Evolutionary conservation across 1,284 basidiomycete genomes (phyloP), one percentile per base, ranked within the genome.

Genomic region (Microstroma glucosiphilum): DNA sequence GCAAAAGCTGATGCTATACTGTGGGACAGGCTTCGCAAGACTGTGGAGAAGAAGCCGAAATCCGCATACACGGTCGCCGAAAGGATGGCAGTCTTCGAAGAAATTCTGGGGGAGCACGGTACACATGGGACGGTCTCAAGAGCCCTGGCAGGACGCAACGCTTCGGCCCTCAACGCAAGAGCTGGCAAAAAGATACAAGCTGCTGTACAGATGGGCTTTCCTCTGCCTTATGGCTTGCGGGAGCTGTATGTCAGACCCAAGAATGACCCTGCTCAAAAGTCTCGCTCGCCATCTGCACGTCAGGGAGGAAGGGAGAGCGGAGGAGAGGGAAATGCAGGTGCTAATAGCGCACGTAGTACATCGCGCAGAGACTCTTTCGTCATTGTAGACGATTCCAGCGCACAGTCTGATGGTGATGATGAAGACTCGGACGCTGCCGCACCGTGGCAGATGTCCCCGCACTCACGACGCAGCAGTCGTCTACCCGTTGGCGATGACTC

Each of bases 311-410:
- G 30, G 30, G 30, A 37, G 30, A 37, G 30, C 30, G 30, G 30
- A 3, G 30, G 43, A 12, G 43, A 48, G 3, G 17, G 17, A 12
- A 48, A 6, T n/a, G 17, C 43, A 4, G 43, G 43, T 3, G 17
- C 6, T 12, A 48, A 12, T 48, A 3, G 21, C 17, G 3, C 43
- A 3, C 43, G 17, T 6, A 12, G 17, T 12, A 17, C 3, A 6
- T 4, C 6, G 12, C 43, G 43, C 15, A 17, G 43, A n/a, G 13
- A 12, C 15, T 48, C 43, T 3, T 48, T 48, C 21, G 21, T 48
- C 43, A 21, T 48, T 12, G 43, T 48, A 12, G 43, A 48, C 43
- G 43, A 48, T 48, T 48, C 43, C 43, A 48, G 43, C 43, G 43
- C 15, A n/a, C 17, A 48, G 21, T 48, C 43, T n/a, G 43, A 48